These are phyloP conservation scores for Rhynchospora tenuis DNA, from an alignment of 176 grass and related monocot genomes.

Conservation along the genomic window DNA sequence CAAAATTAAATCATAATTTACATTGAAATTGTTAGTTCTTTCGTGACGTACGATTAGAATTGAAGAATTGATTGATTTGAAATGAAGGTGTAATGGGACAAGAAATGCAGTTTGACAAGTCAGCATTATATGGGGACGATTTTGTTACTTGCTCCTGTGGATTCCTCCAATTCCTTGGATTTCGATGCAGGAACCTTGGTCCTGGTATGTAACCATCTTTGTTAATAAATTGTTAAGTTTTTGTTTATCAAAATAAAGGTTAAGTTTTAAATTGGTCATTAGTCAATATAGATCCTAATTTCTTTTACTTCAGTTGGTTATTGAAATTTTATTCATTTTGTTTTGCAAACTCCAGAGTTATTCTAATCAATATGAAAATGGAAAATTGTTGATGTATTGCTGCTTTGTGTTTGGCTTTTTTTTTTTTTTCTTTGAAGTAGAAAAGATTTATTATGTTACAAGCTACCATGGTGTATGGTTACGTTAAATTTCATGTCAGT, in stretches of 20 bases:
- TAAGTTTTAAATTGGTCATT: background rate
- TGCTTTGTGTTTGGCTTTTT: background rate
- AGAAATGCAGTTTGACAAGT: constrained; percentile 11
- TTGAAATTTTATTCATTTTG: background rate
- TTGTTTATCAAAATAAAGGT: background rate
- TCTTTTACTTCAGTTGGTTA: background rate
- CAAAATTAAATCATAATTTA: background rate
- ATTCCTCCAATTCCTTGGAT: constrained; percentile 19
- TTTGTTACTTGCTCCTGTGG: constrained; percentile 1
- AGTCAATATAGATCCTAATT: background rate
- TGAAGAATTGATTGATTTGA: constrained; percentile 1
- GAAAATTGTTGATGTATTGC: background rate
- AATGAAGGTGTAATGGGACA: constrained; percentile 12
- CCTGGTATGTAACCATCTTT: constrained; percentile 16
- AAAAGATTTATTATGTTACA: background rate
- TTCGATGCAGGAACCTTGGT: constrained; percentile 1
- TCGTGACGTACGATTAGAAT: background rate
- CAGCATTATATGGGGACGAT: constrained; percentile 7
- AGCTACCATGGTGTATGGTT: background rate
- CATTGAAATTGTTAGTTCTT: background rate
- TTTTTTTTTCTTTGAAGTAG: background rate
- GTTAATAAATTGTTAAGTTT: background rate
- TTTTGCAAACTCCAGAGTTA: background rate
- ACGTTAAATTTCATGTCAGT: background rate
- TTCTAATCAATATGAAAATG: background rate